These are phyloP conservation scores for Plenodomus biglobosus DNA, from an alignment of 2,329 filamentous ascomycete species.

Conservation along the genomic window DNA sequence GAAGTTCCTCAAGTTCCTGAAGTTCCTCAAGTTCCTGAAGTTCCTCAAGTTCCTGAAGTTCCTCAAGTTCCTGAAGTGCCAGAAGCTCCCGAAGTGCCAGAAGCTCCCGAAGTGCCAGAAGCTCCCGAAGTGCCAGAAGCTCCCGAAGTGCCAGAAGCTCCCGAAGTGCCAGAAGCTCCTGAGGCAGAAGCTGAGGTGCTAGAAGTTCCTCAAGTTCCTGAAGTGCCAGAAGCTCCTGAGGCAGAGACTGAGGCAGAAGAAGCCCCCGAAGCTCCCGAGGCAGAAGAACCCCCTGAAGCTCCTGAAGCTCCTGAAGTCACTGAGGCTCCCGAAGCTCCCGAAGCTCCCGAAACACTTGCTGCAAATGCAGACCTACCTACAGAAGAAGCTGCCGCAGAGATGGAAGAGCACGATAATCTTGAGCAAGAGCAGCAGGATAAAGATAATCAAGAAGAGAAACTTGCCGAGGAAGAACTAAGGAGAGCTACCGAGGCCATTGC, in stretches of 20 bases:
- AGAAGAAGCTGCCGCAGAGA: not conserved
- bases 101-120: not conserved
- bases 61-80: not conserved
- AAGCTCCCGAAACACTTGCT: not conserved
- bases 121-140: not conserved
- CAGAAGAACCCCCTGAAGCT: not conserved
- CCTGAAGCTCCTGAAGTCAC: not conserved
- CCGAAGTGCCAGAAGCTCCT: not conserved
- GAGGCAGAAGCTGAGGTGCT: slow-evolving; percentile 2
- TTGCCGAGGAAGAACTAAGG: not conserved
- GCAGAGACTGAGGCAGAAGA: not conserved
- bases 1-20: not conserved
- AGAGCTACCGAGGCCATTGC: not conserved
- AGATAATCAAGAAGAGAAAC: not conserved
- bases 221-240: too few relatives aligned
- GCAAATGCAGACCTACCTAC: not conserved
- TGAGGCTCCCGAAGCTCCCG: not conserved
- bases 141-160: slow-evolving; percentile 1
- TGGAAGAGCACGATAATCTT: not conserved
- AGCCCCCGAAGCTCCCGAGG: not conserved
- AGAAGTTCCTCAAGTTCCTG: slow-evolving; percentile 1
- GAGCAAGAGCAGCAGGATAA: not conserved
- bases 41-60: not conserved
- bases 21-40: not conserved
- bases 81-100: slow-evolving; percentile 1